Conservation (phyloP, 2,329 filamentous ascomycete genomes). For the Fusarium torulosum region DNA sequence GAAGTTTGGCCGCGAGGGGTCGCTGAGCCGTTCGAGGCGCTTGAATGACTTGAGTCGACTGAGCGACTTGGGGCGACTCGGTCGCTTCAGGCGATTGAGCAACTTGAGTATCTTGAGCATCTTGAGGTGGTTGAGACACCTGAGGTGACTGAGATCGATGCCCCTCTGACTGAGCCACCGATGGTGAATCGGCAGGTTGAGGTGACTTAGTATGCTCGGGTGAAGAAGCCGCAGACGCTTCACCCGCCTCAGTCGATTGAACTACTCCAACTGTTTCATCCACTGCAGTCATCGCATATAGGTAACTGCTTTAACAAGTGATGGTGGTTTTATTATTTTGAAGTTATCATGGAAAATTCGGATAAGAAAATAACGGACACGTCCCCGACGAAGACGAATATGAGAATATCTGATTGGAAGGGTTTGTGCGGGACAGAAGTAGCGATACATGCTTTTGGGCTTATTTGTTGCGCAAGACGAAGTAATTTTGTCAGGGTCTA, state of each 20-base stretch:
- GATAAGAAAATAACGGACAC: neutral
- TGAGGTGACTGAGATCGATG: too few relatives aligned
- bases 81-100: neutral
- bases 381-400: neutral
- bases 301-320: neutral
- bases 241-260: neutral
- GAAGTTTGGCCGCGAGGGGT: neutral
- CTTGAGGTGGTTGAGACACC: too few relatives aligned
- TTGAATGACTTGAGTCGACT: neutral
- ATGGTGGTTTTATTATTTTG: too few relatives aligned
- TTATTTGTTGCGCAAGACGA: too few relatives aligned
- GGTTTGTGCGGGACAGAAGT: neutral
- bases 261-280: neutral
- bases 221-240: too few relatives aligned
- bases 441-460: accelerated
- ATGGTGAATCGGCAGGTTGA: too few relatives aligned
- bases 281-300: neutral
- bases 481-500: neutral
- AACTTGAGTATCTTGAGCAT: too few relatives aligned
- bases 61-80: neutral
- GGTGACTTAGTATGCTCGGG: too few relatives aligned
- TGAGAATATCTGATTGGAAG: conserved; percentile 1
- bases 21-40: neutral
- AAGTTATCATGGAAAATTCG: neutral
- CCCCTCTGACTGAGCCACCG: too few relatives aligned